phyloP scores from a whole-genome alignment of 2,329 filamentous ascomycete genomes.

The Alternaria conjuncta region DNA sequence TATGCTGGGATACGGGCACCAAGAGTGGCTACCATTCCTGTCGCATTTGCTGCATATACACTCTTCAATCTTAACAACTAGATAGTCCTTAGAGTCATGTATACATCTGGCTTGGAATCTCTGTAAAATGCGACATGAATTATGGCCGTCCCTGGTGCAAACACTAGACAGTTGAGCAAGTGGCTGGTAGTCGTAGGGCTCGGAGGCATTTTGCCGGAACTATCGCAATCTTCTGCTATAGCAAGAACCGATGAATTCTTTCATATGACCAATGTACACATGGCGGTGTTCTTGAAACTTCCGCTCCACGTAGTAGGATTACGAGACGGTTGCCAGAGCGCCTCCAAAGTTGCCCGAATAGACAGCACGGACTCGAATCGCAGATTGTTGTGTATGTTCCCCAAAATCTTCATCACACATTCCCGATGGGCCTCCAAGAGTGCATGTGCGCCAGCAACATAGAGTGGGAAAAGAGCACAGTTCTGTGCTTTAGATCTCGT shows the following conservation, averaged over 20 bases:
- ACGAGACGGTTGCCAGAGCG: constrained; percentile 5
- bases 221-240: background rate
- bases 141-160: background rate
- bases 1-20: background rate
- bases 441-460: constrained; percentile 19
- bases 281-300: constrained; percentile 6
- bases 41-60: background rate
- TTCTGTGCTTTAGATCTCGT: constrained; percentile 15
- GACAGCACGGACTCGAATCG: constrained; percentile 18
- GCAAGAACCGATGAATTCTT: background rate
- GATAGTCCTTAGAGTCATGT: background rate
- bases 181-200: background rate
- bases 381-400: constrained; percentile 15
- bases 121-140: background rate
- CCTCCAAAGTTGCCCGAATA: constrained; percentile 10
- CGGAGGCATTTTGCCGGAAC: background rate
- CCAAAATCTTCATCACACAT: constrained; percentile 7
- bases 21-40: background rate
- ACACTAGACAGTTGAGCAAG: background rate
- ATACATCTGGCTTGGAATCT: background rate
- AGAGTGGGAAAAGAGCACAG: constrained; percentile 22
- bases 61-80: background rate
- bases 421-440: constrained; percentile 4
- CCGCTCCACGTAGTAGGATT: constrained; percentile 8
- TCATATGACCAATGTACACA: constrained; percentile 8